Base-by-base conservation (phyloP, 768 basidiomycete genomes). In the Hericium rajendrae region DNA sequence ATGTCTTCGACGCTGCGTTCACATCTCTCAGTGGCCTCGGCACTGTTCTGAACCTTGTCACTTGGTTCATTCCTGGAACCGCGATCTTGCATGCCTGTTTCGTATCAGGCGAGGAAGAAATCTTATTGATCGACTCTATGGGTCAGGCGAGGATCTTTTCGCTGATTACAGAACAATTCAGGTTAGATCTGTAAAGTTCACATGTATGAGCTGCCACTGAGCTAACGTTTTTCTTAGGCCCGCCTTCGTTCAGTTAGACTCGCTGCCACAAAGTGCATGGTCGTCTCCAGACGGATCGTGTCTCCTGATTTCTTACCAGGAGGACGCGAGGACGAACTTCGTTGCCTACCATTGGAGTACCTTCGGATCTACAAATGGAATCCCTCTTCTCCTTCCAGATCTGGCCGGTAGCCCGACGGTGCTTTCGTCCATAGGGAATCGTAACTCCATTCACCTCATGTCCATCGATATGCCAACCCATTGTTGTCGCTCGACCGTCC, bases 221-320 rank as follows among this genome's bases (percentile, higher is more conserved):
- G 8, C 28, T 8, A 50, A 26, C 22, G 26, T 13, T 40, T 28
- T 12, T 20, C 18, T 11, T 5, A n/a, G 82, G 81, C 26, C 77
- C 79, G 13, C 76, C 80, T 0, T 68, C 73, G 0, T 61, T 81
- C 67, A 73, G 16, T 67, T 83, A 6, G 59, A 66, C 0, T 60
- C 62, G 15, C 50, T 66, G 2, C 78, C 79, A 0, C 58, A 54
- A 16, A 65, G 60, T 18, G 69, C 76, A 13, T 68, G 68, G 62
- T 75, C 80, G 1, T 74, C 82, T 0, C 80, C 82, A 0, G 82
- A 83, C 60, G 81, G 79, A 0, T 71, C 81, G 24, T 83, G 81
- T 60, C 64, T 84, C 18, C 38, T 83, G 20, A 65, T 72, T 2
- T 60, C 70, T 6, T 68, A 73, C 43, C 51, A 55, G 1, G 54